Evolutionary conservation across 129 eudicot species (phyloP), one percentile per base, ranked within the genome.

Genomic region (Scalesia atractyloides): DNA sequence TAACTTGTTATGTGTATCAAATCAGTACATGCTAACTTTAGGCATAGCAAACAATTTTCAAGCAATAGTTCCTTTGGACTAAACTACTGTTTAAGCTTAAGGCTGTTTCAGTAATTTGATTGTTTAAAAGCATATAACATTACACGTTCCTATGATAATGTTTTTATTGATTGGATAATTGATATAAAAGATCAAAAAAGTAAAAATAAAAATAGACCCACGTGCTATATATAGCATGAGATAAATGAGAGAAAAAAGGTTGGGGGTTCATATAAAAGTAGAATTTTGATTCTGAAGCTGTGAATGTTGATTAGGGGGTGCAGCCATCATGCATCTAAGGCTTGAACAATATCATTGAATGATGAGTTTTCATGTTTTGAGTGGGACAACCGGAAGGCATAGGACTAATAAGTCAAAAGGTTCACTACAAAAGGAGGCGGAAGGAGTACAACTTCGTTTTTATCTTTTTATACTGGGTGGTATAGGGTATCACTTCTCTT

Each of bases 341-440:
- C 72, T 70, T 39, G 66, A 69, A 69, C 76, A 51, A 70, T 77
- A 69, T 69, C 65, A 77, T 78, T 78, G 73, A 78, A 71, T 71
- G 82, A 64, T 78, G 73, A 78, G 82, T 78, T 78, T 65, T 78
- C 82, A 71, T 70, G 39, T 61, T 71, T 72, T 78, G 73, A 66
- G 82, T 41, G 77, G 73, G 82, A 78, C 78, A 78, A 60, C 52
- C 24, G 52, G 82, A 78, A 71, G 56, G 77, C 74, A 58, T 4
- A 58, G 46, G 74, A 76, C 82, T 63, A 63, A 70, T 64, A 70
- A 78, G 82, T 78, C 77, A 78, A 78, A 67, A 72, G 77, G 37
- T 48, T 72, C 82, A 64, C 66, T 63, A 76, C 10, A 39, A 39
- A 7, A 39, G 46, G 10, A 41, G 46, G 46, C 46, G 8, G 48